Evolutionary conservation across 352 stramenopile species (phyloP).

Genomic region (Globisporangium canariense): DNA sequence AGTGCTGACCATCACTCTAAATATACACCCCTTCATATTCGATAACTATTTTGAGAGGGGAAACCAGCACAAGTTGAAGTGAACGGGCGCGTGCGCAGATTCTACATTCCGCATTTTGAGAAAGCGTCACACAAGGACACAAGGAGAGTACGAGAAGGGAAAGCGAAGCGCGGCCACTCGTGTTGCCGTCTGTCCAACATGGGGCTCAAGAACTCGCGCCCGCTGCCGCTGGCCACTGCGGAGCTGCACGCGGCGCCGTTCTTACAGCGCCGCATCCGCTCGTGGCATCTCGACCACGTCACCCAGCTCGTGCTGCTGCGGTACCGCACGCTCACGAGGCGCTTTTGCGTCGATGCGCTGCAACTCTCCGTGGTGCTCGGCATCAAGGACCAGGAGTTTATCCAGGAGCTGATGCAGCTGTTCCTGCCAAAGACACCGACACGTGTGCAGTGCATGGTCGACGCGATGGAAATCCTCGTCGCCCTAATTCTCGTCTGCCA

Average conservation of each 20-base stretch:
- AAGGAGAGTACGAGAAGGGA: not conserved
- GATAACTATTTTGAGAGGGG: slow-evolving; percentile 4
- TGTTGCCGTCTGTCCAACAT: slow-evolving; percentile 15
- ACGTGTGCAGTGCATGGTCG: slow-evolving; percentile 63
- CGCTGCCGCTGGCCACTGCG: slow-evolving; percentile 34
- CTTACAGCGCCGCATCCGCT: slow-evolving; percentile 48
- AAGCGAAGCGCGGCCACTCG: not conserved
- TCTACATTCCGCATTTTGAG: not conserved
- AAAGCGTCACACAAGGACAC: not conserved
- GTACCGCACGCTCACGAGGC: slow-evolving; percentile 51
- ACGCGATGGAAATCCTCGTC: slow-evolving; percentile 66
- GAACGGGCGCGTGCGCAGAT: not conserved
- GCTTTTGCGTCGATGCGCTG: slow-evolving; percentile 55
- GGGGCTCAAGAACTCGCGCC: slow-evolving; percentile 58
- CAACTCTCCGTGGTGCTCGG: slow-evolving; percentile 47
- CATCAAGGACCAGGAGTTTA: slow-evolving; percentile 44
- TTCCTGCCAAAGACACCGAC: slow-evolving; percentile 55
- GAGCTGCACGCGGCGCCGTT: slow-evolving; percentile 47
- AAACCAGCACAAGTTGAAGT: slow-evolving; percentile 1
- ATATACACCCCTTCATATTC: not conserved
- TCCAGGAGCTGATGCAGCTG: slow-evolving; percentile 45
- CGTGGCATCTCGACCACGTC: slow-evolving; percentile 59
- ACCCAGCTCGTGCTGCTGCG: slow-evolving; percentile 40
- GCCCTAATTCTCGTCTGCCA: slow-evolving; percentile 63
- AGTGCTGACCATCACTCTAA: not conserved